These are phyloP conservation scores for Hansenula sp. DNA, from an alignment of 1,139 yeast species.

Conservation along the genomic window DNA sequence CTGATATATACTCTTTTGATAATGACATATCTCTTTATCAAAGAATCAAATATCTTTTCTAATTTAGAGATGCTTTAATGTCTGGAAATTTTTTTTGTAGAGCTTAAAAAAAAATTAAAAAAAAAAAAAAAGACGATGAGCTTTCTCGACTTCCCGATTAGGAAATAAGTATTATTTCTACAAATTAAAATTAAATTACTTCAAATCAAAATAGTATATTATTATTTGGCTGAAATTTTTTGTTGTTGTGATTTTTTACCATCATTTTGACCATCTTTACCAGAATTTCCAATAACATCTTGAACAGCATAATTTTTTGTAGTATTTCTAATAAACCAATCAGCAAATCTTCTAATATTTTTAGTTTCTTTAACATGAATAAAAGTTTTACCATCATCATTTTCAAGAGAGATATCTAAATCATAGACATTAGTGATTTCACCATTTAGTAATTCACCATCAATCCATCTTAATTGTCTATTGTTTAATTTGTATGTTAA, in stretches of 20 bases:
- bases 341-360: conserved; percentile 40
- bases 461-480: conserved; percentile 38
- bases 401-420: conserved; percentile 37
- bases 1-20: conserved; percentile 21
- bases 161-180: too few species aligned
- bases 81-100: too few species aligned
- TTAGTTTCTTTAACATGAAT: conserved; percentile 41
- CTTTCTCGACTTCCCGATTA: too few species aligned
- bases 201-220: too few species aligned
- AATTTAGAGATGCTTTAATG: too few species aligned
- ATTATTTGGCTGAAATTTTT: background rate
- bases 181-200: too few species aligned
- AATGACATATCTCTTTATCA: conserved; percentile 5
- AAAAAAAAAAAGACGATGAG: too few species aligned
- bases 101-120: too few species aligned
- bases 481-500: conserved; percentile 40
- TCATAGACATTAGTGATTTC: conserved; percentile 36
- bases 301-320: conserved; percentile 38
- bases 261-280: background rate
- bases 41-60: too few species aligned
- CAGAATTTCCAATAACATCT: conserved; percentile 29
- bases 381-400: conserved; percentile 23
- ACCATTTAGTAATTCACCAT: conserved; percentile 37
- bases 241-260: background rate
- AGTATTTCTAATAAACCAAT: conserved; percentile 45